Evolutionary conservation across 2,329 filamentous ascomycete species (phyloP).

Genomic region (Fusarium secorum): DNA sequence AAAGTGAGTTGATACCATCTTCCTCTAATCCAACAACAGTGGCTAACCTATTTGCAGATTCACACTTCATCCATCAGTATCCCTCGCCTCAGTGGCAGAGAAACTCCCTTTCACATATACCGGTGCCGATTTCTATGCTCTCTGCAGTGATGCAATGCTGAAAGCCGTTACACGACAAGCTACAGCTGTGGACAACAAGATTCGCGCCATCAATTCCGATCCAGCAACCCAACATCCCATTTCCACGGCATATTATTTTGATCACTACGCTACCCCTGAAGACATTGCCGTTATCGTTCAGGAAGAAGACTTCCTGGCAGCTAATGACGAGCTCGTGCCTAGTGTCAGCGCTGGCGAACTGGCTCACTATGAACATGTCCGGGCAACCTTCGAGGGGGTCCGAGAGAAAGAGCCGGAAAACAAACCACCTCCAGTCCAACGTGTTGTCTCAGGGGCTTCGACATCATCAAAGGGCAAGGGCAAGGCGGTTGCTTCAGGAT

Average conservation of each 20-base stretch:
- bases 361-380: constrained; percentile 86
- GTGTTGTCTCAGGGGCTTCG: constrained; percentile 41
- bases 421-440: constrained; percentile 45
- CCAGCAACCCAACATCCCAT: constrained; percentile 57
- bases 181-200: constrained; percentile 81
- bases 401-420: constrained; percentile 50
- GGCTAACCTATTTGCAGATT: constrained; percentile 66
- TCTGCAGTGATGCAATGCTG: constrained; percentile 98
- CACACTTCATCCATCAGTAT: constrained; percentile 80
- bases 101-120: constrained; percentile 94
- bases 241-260: constrained; percentile 93
- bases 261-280: constrained; percentile 82
- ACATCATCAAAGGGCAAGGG: constrained; percentile 47
- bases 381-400: constrained; percentile 79
- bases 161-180: constrained; percentile 96
- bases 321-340: constrained; percentile 86
- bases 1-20: constrained; percentile 69
- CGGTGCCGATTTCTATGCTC: constrained; percentile 94
- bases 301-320: constrained; percentile 85
- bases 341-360: constrained; percentile 93
- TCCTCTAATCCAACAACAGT: not conserved
- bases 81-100: constrained; percentile 76
- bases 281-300: constrained; percentile 89
- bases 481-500: constrained; percentile 39
- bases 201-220: constrained; percentile 70